phyloP scores from a whole-genome alignment of 176 grass and related monocot species.

The Thalia dealbata region DNA sequence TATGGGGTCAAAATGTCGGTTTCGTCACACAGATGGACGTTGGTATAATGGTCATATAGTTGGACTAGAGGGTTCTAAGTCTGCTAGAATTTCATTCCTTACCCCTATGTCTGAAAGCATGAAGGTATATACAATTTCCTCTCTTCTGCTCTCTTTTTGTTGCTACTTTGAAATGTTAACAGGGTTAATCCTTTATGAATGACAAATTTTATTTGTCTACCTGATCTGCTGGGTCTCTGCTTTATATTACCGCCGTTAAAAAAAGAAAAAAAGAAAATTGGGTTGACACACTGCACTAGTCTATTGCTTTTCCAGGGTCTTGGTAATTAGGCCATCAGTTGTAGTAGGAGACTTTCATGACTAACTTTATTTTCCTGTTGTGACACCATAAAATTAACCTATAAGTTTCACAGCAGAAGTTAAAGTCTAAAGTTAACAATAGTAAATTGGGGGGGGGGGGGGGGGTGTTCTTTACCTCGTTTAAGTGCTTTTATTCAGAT shows the following conservation, averaged over 20 bases:
- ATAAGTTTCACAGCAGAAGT: not conserved
- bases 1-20: constrained; percentile 82
- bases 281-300: not conserved
- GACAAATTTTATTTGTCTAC: not conserved
- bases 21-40: constrained; percentile 73
- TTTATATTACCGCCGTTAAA: not conserved
- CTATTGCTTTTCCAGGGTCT: not conserved
- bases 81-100: constrained; percentile 75
- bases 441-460: not conserved
- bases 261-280: not conserved
- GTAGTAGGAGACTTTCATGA: not conserved
- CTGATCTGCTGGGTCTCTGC: not conserved
- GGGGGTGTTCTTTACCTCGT: not conserved
- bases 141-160: not conserved
- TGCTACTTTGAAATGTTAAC: not conserved
- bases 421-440: not conserved
- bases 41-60: constrained; percentile 89
- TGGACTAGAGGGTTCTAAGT: constrained; percentile 48
- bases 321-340: not conserved
- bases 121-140: constrained; percentile 44
- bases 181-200: not conserved
- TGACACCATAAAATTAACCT: not conserved
- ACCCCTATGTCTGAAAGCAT: constrained; percentile 79
- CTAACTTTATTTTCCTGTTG: not conserved
- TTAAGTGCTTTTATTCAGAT: not conserved